Evolutionary conservation across 176 grass and related monocot genomes (phyloP).

Genomic region (Oryza brachyantha): DNA sequence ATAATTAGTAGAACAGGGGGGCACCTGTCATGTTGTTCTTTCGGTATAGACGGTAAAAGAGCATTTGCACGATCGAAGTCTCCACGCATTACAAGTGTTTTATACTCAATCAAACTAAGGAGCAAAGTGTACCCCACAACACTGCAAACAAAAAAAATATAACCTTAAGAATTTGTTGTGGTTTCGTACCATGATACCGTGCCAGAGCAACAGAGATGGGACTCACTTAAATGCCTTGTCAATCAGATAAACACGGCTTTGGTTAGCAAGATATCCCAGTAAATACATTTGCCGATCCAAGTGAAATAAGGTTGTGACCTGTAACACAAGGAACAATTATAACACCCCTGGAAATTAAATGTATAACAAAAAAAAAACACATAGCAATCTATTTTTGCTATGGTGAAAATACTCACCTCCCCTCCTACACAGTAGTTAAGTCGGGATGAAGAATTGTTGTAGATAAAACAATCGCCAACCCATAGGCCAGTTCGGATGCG

Average conservation of each 20-base stretch:
- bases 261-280: constrained; percentile 63
- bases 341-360: no score
- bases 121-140: constrained; percentile 85
- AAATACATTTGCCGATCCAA: constrained; percentile 80
- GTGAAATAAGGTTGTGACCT: constrained; percentile 77
- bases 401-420: no score
- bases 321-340: no score
- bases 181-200: no score
- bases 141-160: constrained; percentile 54
- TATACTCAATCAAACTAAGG: constrained; percentile 87
- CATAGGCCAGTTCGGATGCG: constrained; percentile 72
- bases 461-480: constrained; percentile 75
- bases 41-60: constrained; percentile 60
- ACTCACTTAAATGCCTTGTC: constrained; percentile 70
- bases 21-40: constrained; percentile 67
- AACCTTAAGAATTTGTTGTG: no score
- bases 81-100: constrained; percentile 89
- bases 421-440: constrained; percentile 74
- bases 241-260: constrained; percentile 72
- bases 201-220: no score
- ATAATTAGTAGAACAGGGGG: constrained; percentile 19
- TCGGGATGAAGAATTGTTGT: constrained; percentile 70
- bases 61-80: constrained; percentile 60
- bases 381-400: no score
- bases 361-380: no score